Conservation (phyloP, 352 stramenopile species). For the Globisporangium lucens region DNA sequence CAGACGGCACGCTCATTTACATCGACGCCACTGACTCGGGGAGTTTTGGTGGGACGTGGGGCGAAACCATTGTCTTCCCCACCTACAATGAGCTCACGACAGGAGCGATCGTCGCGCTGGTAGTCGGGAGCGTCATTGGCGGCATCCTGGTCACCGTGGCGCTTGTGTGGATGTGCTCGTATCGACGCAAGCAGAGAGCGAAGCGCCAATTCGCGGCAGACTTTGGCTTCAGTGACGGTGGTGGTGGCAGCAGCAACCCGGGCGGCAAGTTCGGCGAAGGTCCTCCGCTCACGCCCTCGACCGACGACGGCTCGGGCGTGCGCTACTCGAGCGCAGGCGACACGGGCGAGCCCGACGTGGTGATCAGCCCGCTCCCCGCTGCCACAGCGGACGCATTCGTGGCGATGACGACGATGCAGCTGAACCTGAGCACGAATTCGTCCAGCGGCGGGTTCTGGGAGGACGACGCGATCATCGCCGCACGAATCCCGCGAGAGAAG, state of each 20-base stretch:
- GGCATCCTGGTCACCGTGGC: conserved; percentile 4
- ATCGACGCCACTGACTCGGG: neutral
- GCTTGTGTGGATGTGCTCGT: conserved; percentile 9
- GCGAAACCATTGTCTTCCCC: neutral
- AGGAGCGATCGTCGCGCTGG: conserved; percentile 1
- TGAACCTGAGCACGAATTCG: conserved; percentile 1
- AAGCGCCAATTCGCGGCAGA: conserved; percentile 1
- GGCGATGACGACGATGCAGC: conserved; percentile 8
- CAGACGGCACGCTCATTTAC: neutral
- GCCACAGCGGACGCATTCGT: neutral
- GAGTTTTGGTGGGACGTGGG: no score
- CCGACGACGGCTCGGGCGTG: neutral
- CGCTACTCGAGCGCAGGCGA: conserved; percentile 2
- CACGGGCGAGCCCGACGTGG: neutral
- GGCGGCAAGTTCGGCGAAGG: neutral
- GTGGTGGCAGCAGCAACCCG: neutral
- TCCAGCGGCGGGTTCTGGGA: conserved; percentile 29
- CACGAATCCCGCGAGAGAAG: conserved; percentile 35
- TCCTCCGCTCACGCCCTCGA: conserved; percentile 12
- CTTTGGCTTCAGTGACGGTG: neutral
- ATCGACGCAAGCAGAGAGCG: conserved; percentile 9
- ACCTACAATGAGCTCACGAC: conserved; percentile 2
- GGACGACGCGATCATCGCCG: conserved; percentile 33
- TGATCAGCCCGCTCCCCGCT: neutral
- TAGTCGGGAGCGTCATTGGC: conserved; percentile 6